These are phyloP conservation scores for Leccinum fibrillosum DNA, from an alignment of 768 basidiomycete genomes.

Conservation along the genomic window DNA sequence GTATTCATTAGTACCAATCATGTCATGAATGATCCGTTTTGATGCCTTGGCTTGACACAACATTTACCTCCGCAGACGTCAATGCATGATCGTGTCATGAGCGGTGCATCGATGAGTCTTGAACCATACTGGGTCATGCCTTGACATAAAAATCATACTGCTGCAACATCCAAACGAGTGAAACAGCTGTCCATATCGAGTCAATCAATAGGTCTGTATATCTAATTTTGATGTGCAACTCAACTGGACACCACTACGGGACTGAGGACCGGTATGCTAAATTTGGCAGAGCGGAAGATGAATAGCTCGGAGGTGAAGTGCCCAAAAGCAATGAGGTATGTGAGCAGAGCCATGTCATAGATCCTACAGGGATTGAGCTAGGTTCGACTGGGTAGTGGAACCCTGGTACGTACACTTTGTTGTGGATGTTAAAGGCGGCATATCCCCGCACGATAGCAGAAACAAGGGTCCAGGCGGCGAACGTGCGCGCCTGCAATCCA, in stretches of 20 bases:
- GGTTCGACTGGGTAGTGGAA: neutral
- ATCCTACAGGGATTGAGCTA: slow-evolving; percentile 47
- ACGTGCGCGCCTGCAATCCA: slow-evolving; percentile 80
- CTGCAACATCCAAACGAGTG: slow-evolving; percentile 81
- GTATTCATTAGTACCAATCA: neutral
- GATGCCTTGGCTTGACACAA: slow-evolving; percentile 52
- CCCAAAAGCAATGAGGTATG: slow-evolving; percentile 85
- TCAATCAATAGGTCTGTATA: slow-evolving; percentile 7
- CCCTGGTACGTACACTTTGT: slow-evolving; percentile 62
- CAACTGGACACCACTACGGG: slow-evolving; percentile 85
- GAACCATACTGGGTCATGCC: slow-evolving; percentile 18
- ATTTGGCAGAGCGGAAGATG: slow-evolving; percentile 72
- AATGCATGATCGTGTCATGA: neutral
- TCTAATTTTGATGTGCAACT: slow-evolving; percentile 32
- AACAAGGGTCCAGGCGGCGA: slow-evolving; percentile 88
- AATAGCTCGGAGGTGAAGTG: slow-evolving; percentile 88
- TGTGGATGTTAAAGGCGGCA: slow-evolving; percentile 85
- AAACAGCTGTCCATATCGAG: slow-evolving; percentile 44
- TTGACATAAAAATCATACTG: slow-evolving; percentile 81
- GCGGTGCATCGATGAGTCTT: neutral
- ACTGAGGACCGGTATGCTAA: slow-evolving; percentile 57
- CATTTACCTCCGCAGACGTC: neutral
- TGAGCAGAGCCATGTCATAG: slow-evolving; percentile 84
- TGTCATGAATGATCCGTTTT: neutral
- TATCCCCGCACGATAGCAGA: slow-evolving; percentile 81